phyloP scores from a whole-genome alignment of 345 rosid species.

The Rhizophora mangle region DNA sequence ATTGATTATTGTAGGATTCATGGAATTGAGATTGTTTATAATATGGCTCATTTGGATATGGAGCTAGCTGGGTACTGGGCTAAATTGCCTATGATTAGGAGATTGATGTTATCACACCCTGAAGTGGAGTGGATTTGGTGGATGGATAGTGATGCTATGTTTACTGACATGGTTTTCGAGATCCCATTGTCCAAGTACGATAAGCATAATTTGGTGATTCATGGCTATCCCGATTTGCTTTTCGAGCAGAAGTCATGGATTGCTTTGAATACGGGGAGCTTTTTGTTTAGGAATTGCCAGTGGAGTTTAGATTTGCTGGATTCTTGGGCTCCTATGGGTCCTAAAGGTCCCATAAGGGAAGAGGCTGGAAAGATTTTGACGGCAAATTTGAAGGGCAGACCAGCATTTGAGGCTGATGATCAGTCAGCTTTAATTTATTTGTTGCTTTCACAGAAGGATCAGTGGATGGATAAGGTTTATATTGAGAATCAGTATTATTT shows the following conservation, averaged over 20 bases:
- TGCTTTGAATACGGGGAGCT: conserved; percentile 92
- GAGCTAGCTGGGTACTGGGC: conserved; percentile 98
- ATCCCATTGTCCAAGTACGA: conserved; percentile 56
- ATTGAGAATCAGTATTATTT: conserved; percentile 87
- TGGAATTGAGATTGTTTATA: conserved; percentile 94
- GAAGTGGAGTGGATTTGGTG: conserved; percentile 97
- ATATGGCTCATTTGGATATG: conserved; percentile 91
- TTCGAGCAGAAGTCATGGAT: conserved; percentile 89
- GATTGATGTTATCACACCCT: conserved; percentile 85
- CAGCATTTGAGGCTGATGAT: conserved; percentile 89
- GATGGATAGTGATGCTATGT: conserved; percentile 99
- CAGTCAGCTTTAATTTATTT: conserved; percentile 91
- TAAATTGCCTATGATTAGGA: conserved; percentile 81
- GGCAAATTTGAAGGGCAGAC: conserved; percentile 77
- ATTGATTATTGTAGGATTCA: conserved; percentile 95
- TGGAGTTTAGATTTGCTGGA: conserved; percentile 94
- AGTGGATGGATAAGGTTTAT: conserved; percentile 85
- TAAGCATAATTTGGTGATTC: conserved; percentile 74
- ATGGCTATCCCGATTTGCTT: conserved; percentile 85
- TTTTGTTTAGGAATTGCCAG: conserved; percentile 84
- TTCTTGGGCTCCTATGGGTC: conserved; percentile 97
- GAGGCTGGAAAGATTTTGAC: conserved; percentile 92
- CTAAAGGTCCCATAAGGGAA: conserved; percentile 76
- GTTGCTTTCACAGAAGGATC: conserved; percentile 69
- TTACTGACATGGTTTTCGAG: conserved; percentile 93